phyloP scores from a whole-genome alignment of 2,329 filamentous ascomycete genomes.

The Xylariaceae sp. region DNA sequence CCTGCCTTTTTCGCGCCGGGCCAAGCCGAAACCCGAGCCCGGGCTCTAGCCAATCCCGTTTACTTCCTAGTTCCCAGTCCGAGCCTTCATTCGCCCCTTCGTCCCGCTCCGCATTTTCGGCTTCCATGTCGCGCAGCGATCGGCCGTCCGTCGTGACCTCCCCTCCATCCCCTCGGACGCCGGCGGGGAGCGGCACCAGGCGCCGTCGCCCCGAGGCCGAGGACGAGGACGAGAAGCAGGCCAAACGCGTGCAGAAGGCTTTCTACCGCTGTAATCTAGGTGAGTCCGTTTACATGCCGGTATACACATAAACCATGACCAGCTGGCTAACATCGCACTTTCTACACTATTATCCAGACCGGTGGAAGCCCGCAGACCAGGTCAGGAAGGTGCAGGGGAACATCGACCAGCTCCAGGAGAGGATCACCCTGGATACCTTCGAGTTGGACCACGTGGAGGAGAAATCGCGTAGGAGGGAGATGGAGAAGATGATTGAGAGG shows the following conservation, averaged over 20 bases:
- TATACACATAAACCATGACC: background rate
- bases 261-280: background rate
- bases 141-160: background rate
- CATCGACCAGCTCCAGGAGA: background rate
- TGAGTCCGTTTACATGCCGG: background rate
- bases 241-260: background rate
- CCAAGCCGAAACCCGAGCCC: background rate
- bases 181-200: background rate
- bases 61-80: no score
- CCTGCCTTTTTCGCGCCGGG: no score
- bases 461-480: no score
- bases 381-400: background rate
- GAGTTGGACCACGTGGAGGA: no score
- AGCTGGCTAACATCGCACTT: background rate
- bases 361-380: background rate
- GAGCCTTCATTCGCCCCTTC: no score
- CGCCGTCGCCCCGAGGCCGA: conserved; percentile 33
- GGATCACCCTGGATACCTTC: background rate
- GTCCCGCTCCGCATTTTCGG: background rate
- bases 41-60: no score
- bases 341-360: background rate
- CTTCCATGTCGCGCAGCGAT: background rate
- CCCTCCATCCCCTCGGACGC: no score
- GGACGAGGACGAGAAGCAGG: background rate
- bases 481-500: no score